A percentile compares a stretch with the other conserved stretches of the same genome.
Evolutionary conservation across 331 rosid genomes (phyloP).

Genomic region (Arachis monticola): DNA sequence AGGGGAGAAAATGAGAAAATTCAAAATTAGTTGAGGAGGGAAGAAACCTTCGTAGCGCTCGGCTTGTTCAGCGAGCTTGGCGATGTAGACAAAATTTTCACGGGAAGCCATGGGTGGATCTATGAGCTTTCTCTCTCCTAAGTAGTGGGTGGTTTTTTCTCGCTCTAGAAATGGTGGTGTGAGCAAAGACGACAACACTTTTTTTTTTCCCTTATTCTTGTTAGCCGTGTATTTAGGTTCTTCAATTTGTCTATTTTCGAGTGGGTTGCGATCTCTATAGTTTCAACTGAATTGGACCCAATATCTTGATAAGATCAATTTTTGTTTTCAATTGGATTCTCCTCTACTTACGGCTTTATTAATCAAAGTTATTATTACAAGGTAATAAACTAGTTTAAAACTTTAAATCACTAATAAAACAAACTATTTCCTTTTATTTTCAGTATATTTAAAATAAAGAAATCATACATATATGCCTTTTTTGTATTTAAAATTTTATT

Average conservation of each 20-base stretch:
- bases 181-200: not conserved
- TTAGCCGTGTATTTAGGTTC: not conserved
- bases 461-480: too few relatives aligned
- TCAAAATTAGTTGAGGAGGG: not conserved
- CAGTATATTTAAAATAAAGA: too few relatives aligned
- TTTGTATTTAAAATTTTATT: too few relatives aligned
- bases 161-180: not conserved
- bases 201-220: not conserved
- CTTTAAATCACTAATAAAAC: too few relatives aligned
- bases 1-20: not conserved
- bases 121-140: conserved; percentile 35
- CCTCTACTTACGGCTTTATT: not conserved
- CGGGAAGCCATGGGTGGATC: conserved; percentile 62
- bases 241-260: not conserved
- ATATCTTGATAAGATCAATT: not conserved
- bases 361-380: not conserved
- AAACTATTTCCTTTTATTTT: too few relatives aligned
- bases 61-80: conserved; percentile 75
- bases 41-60: conserved; percentile 66
- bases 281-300: not conserved
- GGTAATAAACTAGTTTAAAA: too few relatives aligned
- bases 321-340: not conserved
- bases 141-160: not conserved
- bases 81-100: conserved; percentile 59
- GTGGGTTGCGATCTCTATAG: too few relatives aligned